Conservation (phyloP, 371 early-diverging fungal species). For the Gilbertella persicaria region DNA sequence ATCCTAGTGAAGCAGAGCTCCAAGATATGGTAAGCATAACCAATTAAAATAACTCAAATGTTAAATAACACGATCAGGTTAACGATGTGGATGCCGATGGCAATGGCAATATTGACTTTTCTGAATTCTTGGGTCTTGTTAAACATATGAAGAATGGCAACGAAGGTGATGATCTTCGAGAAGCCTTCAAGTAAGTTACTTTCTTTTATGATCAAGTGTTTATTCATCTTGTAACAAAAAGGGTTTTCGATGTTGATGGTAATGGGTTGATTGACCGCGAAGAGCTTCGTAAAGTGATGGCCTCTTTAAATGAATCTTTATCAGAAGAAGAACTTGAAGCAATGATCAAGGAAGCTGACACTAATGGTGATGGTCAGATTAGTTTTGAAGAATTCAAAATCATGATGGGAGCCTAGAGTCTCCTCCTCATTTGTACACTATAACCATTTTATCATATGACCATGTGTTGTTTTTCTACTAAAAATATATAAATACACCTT, state of each 20-base stretch:
- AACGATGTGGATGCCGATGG: slow-evolving; percentile 94
- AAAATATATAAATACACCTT: no score
- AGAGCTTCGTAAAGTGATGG: slow-evolving; percentile 57
- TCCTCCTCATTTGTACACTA: no score
- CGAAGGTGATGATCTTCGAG: slow-evolving; percentile 44
- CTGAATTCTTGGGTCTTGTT: slow-evolving; percentile 92
- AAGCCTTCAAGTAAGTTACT: slow-evolving; percentile 52
- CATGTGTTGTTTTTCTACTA: no score
- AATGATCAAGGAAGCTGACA: slow-evolving; percentile 66
- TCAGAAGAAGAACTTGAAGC: slow-evolving; percentile 64
- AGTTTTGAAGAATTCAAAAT: slow-evolving; percentile 53
- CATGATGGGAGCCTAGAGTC: slow-evolving; percentile 65
- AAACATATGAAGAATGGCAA: slow-evolving; percentile 54
- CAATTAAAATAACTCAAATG: not conserved
- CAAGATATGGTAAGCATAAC: slow-evolving; percentile 62
- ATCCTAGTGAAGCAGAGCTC: slow-evolving; percentile 77
- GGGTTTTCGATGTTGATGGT: slow-evolving; percentile 72
- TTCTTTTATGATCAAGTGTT: no score
- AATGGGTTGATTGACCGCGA: slow-evolving; percentile 75
- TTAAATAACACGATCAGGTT: slow-evolving; percentile 45
- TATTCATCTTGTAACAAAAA: no score
- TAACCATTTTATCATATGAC: no score
- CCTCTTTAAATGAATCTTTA: slow-evolving; percentile 61
- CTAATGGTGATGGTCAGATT: slow-evolving; percentile 45
- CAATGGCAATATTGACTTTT: slow-evolving; percentile 91